A percentile compares a stretch with the other conserved stretches of the same genome.
phyloP scores from a whole-genome alignment of 2,329 filamentous ascomycete genomes.

The Colletotrichum chlorophyti region DNA sequence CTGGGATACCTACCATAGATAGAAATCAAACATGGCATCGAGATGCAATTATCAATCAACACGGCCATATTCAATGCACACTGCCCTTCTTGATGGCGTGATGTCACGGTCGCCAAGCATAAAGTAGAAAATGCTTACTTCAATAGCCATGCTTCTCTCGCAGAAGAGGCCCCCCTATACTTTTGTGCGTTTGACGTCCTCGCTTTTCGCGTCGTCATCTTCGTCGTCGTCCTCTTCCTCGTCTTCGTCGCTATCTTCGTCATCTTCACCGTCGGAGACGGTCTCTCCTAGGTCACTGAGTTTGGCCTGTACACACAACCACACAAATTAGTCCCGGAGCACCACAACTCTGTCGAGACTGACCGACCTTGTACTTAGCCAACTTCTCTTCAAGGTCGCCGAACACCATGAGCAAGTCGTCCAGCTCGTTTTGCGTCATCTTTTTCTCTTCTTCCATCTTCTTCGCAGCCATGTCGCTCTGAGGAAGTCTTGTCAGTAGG shows the following conservation, averaged over 20 bases:
- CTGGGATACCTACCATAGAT: no score
- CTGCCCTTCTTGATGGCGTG: no score
- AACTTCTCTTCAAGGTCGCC: slow-evolving; percentile 81
- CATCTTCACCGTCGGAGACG: slow-evolving; percentile 80
- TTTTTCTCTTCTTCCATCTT: slow-evolving; percentile 69
- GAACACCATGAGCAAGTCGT: slow-evolving; percentile 83
- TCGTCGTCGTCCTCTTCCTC: slow-evolving; percentile 45
- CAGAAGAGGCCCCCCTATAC: neutral
- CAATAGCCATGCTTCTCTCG: neutral
- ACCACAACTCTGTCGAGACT: neutral
- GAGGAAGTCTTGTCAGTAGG: slow-evolving; percentile 1
- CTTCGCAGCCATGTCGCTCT: slow-evolving; percentile 42
- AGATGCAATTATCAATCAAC: no score
- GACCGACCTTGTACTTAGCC: slow-evolving; percentile 73
- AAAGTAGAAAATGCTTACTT: neutral
- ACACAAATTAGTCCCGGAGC: slow-evolving; percentile 17
- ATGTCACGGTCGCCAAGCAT: no score
- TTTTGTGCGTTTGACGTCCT: slow-evolving; percentile 18
- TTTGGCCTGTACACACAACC: slow-evolving; percentile 50
- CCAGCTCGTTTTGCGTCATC: slow-evolving; percentile 73
- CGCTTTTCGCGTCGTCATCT: slow-evolving; percentile 31
- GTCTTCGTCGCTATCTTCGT: slow-evolving; percentile 63
- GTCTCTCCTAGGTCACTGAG: slow-evolving; percentile 71
- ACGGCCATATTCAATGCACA: no score
- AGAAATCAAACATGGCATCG: no score